These are phyloP conservation scores for Didymellaceae sp. DNA, from an alignment of 2,329 filamentous ascomycete genomes.

Conservation along the genomic window DNA sequence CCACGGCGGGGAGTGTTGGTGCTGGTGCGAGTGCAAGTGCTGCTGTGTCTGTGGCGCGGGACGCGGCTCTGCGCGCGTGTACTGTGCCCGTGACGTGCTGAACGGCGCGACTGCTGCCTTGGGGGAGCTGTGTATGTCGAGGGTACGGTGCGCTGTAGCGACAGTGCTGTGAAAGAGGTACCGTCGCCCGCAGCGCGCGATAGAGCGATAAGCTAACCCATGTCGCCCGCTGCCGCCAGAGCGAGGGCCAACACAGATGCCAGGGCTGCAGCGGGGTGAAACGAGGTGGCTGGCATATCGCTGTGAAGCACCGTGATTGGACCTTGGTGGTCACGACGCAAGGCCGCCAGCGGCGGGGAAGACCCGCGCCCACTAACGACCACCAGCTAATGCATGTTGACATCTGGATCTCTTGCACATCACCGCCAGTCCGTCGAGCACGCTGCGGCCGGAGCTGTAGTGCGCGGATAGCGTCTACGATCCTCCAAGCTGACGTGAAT, in stretches of 20 bases:
- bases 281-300: constrained; percentile 14
- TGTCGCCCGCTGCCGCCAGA: constrained; percentile 6
- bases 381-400: constrained; percentile 1
- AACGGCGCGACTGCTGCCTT: constrained; percentile 1
- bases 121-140: neutral
- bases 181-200: neutral
- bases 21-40: neutral
- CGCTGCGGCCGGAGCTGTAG: neutral
- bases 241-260: constrained; percentile 15
- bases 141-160: constrained; percentile 3
- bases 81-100: constrained; percentile 9
- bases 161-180: constrained; percentile 6
- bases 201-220: constrained; percentile 16
- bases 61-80: constrained; percentile 4
- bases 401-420: neutral
- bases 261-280: constrained; percentile 18
- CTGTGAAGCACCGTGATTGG: constrained; percentile 1
- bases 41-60: neutral
- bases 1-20: neutral
- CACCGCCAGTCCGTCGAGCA: neutral
- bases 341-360: constrained; percentile 10
- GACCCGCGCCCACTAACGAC: constrained; percentile 5
- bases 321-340: neutral
- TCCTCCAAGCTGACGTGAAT: too few relatives aligned
- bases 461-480: neutral